phyloP scores from a whole-genome alignment of 306 rosid species.

The Elaeagnus macrophylla region DNA sequence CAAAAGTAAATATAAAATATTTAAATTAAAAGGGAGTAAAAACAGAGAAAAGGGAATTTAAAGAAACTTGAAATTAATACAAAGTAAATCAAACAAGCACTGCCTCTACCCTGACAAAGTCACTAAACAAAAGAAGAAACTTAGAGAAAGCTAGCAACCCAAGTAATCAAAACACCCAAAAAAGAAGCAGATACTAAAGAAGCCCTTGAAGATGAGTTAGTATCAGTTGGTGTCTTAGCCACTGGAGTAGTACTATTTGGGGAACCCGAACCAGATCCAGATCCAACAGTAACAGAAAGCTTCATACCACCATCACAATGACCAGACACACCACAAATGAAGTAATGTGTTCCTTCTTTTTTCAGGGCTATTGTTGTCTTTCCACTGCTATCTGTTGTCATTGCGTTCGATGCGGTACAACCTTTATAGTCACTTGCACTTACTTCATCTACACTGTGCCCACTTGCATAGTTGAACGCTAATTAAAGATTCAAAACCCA shows the following conservation, averaged over 20 bases:
- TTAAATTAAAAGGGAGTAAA: background rate
- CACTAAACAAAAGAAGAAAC: slow-evolving; percentile 9
- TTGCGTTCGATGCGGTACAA: slow-evolving; percentile 51
- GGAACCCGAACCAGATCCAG: slow-evolving; percentile 23
- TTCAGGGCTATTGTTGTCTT: slow-evolving; percentile 60
- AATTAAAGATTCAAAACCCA: background rate
- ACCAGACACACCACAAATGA: slow-evolving; percentile 46
- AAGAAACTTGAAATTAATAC: background rate
- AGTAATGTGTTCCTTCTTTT: slow-evolving; percentile 64
- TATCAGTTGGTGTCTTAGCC: slow-evolving; percentile 19
- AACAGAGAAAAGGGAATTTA: too few relatives aligned
- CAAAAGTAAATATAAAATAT: too few relatives aligned
- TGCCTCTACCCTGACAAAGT: slow-evolving; percentile 73
- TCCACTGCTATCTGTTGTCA: slow-evolving; percentile 61
- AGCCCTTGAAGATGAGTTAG: slow-evolving; percentile 31
- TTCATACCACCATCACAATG: slow-evolving; percentile 89
- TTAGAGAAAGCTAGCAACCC: slow-evolving; percentile 9
- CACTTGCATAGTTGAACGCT: slow-evolving; percentile 73
- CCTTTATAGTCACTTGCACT: slow-evolving; percentile 55
- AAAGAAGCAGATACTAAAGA: slow-evolving; percentile 10
- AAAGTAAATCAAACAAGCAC: slow-evolving; percentile 38
- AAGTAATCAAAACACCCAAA: slow-evolving; percentile 24
- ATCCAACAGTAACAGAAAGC: slow-evolving; percentile 47
- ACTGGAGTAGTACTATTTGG: slow-evolving; percentile 16
- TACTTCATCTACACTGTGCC: slow-evolving; percentile 87